phyloP scores from a whole-genome alignment of 176 grass and related monocot genomes.

The Triticum aestivum region IWGSC_CS_RefSeq_v2.1 NC_057797.1:112038342-112038841 shows the following conservation, averaged over 20 bases:
- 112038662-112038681: neutral
- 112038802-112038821: neutral
- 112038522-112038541: neutral
- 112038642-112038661: neutral
- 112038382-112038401: conserved; percentile 97
- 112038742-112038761: neutral
- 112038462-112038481: conserved; percentile 98
- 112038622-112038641: conserved; percentile 1
- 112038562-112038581: too few species aligned
- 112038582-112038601: too few species aligned
- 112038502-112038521: conserved; percentile 19
- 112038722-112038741: neutral
- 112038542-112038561: too few species aligned
- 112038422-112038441: conserved; percentile 82
- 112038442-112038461: conserved; percentile 97
- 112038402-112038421: conserved; percentile 97
- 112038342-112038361: conserved; percentile 56
- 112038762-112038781: neutral
- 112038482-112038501: conserved; percentile 99
- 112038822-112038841: neutral
- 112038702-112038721: neutral
- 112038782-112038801: neutral
- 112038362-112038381: conserved; percentile 99
- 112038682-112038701: neutral
- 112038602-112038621: neutral